phyloP scores from a whole-genome alignment of 2,329 filamentous ascomycete genomes.

The Diaporthe vexans region DNA sequence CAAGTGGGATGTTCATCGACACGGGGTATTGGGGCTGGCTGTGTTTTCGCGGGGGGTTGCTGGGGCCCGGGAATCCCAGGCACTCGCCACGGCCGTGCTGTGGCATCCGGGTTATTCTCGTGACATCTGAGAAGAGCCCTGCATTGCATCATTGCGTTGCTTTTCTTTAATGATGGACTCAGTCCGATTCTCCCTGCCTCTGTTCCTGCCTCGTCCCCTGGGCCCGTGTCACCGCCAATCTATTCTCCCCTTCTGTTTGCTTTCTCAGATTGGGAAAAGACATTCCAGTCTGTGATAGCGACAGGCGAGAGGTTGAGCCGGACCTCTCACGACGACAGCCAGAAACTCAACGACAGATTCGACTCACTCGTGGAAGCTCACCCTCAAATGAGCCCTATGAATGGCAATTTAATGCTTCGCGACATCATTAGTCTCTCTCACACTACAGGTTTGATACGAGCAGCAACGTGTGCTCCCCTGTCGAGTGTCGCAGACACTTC shows the following conservation, averaged over 20 bases:
- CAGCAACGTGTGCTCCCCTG: background rate
- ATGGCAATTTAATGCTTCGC: background rate
- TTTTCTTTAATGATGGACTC: background rate
- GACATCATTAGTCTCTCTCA: background rate
- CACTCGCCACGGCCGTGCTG: background rate
- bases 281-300: background rate
- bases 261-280: background rate
- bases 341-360: background rate
- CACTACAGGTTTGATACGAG: background rate
- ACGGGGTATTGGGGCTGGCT: constrained; percentile 15
- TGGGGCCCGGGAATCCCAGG: constrained; percentile 15
- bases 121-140: background rate
- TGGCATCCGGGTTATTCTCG: constrained; percentile 8
- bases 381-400: background rate
- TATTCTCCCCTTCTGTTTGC: background rate
- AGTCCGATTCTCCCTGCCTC: background rate
- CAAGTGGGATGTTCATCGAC: constrained; percentile 42
- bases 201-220: background rate
- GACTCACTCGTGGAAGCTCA: background rate
- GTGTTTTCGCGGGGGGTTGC: constrained; percentile 9
- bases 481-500: background rate
- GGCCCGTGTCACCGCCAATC: no score
- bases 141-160: constrained; percentile 4
- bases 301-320: background rate
- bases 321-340: background rate